Conservation (phyloP, 768 basidiomycete genomes). For the Psilocybe azurescens region DNA sequence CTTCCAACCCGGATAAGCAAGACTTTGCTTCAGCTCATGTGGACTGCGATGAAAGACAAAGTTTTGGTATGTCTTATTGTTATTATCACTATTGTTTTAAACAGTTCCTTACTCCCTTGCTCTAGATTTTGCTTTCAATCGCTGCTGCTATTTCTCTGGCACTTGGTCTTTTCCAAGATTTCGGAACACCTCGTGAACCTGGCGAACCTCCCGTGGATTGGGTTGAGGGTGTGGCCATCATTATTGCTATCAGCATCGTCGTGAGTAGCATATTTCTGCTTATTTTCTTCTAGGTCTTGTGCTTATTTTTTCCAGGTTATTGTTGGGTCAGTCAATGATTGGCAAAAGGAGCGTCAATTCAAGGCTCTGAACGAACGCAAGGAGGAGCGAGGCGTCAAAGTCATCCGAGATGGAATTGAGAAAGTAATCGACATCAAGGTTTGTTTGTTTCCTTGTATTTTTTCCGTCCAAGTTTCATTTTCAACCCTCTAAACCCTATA, state of each 20-base stretch:
- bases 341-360: slow-evolving; percentile 99
- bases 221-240: slow-evolving; percentile 93
- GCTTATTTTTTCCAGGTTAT: slow-evolving; percentile 51
- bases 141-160: slow-evolving; percentile 94
- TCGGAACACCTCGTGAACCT: slow-evolving; percentile 67
- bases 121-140: slow-evolving; percentile 84
- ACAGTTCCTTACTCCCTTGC: slow-evolving; percentile 1
- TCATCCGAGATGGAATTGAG: slow-evolving; percentile 75
- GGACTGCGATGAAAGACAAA: slow-evolving; percentile 88
- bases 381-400: slow-evolving; percentile 90
- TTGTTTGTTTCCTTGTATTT: slow-evolving; percentile 4
- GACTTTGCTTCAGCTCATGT: slow-evolving; percentile 78
- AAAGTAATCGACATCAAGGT: slow-evolving; percentile 84
- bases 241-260: slow-evolving; percentile 77
- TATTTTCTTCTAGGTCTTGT: not conserved
- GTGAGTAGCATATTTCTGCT: slow-evolving; percentile 42
- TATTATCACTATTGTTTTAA: no score
- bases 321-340: slow-evolving; percentile 96
- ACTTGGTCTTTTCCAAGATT: slow-evolving; percentile 92
- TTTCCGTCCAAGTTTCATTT: slow-evolving; percentile 3
- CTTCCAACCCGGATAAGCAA: slow-evolving; percentile 76
- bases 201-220: slow-evolving; percentile 88
- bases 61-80: slow-evolving; percentile 65
- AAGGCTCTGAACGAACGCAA: slow-evolving; percentile 91
- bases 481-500: slow-evolving; percentile 23